Evolutionary conservation across 2,329 filamentous ascomycete species (phyloP), one percentile per base, ranked within the genome.

Genomic region (Neonectria punicea): DNA sequence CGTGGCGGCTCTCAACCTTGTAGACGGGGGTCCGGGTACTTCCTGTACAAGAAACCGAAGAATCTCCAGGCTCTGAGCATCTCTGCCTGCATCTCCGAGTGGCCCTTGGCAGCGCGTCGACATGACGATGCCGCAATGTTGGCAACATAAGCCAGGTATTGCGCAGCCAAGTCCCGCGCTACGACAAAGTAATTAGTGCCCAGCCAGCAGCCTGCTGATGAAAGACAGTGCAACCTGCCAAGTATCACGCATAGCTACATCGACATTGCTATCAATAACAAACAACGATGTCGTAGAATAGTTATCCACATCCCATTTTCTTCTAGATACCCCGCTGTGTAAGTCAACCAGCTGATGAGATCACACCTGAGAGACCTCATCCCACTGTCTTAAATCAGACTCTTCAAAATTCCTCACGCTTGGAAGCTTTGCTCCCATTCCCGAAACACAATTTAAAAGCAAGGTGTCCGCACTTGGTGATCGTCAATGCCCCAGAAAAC

Each of bases 1-100:
- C 34, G 61, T 53, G 60, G 54, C 47, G 30, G 54, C 53, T 58
- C 54, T 14, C 18, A 39, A 30, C 61, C 55, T 43, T 58, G 55
- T 18, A 34, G 50, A 18, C 54, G 53, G 41, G 14, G 61, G 59
- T 30, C 16, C 18, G 41, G 16, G 54, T 22, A 41, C 32, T 25
- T 11, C n/a, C n/a, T 20, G 39, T 44, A 58, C 43, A 25, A 43
- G 47, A 58, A 47, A 20, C 50, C 56, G 20, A 51, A 34, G 34
- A n/a, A 30, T 41, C 32, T 51, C 13, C 22, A 41, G 46, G 16
- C n/a, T 46, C 25, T 44, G 22, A 30, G 16, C n/a, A 50, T 50
- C 32, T 28, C n/a, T 50, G 46, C 46, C n/a, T 50, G 46, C 46
- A 50, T 20, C 32, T 25, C 25, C 18, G 32, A 50, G 47, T 34